phyloP scores from a whole-genome alignment of 495 filamentous ascomycete species.

The Poronia punctata region DNA sequence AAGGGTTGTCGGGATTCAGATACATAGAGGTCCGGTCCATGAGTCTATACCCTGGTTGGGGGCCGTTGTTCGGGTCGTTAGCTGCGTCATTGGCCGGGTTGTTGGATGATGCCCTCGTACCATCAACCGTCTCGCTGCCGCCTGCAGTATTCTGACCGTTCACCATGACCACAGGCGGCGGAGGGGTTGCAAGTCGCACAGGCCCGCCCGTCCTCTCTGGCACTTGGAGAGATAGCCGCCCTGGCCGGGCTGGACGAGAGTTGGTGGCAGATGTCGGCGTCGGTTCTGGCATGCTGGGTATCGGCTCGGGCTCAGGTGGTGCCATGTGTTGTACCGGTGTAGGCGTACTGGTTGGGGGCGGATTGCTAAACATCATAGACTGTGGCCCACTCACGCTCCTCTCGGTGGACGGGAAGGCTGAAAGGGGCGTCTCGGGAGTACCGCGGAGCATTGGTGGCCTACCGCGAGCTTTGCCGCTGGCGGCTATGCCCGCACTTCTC shows the following conservation, averaged over 20 bases:
- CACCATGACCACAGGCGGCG: slow-evolving; percentile 51
- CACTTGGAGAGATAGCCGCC: slow-evolving; percentile 71
- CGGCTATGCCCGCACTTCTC: slow-evolving; percentile 60
- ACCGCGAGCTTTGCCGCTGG: slow-evolving; percentile 71
- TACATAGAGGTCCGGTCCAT: slow-evolving; percentile 23
- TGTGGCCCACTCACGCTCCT: slow-evolving; percentile 25
- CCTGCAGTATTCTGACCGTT: slow-evolving; percentile 48
- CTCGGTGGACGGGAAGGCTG: slow-evolving; percentile 70
- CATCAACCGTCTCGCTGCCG: slow-evolving; percentile 5
- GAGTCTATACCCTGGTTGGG: slow-evolving; percentile 9
- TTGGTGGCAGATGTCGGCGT: slow-evolving; percentile 13
- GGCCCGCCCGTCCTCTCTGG: slow-evolving; percentile 66
- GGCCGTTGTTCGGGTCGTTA: slow-evolving; percentile 4
- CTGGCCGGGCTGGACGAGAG: slow-evolving; percentile 30
- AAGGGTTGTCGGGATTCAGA: slow-evolving; percentile 9
- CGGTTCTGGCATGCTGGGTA: slow-evolving; percentile 11
- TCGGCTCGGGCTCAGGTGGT: slow-evolving; percentile 18
- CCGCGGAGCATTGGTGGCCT: slow-evolving; percentile 77
- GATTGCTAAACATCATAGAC: slow-evolving; percentile 11
- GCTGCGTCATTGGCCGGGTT: slow-evolving; percentile 12
- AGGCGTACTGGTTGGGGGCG: slow-evolving; percentile 10
- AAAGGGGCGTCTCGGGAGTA: slow-evolving; percentile 67
- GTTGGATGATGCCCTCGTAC: slow-evolving; percentile 4
- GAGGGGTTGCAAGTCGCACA: slow-evolving; percentile 73
- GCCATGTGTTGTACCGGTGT: slow-evolving; percentile 17